Base-by-base conservation (phyloP, 768 basidiomycete species). In the Mycena filopes region DNA sequence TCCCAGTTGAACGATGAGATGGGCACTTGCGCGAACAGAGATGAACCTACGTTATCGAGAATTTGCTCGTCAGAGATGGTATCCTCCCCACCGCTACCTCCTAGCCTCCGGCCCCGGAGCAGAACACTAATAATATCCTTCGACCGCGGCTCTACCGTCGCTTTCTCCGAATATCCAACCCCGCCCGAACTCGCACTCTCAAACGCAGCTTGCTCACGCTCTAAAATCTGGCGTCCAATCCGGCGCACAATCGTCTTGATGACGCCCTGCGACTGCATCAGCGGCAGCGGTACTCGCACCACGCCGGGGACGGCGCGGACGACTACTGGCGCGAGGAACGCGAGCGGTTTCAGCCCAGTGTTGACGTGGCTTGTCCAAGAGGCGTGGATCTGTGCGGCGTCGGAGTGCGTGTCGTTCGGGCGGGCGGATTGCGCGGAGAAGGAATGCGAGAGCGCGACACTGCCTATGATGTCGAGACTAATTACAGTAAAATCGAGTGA, bases 381-480 rank as follows among this genome's bases (percentile, higher is more conserved):
- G 11, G 53, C 62, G 50, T 40, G 31, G 55, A 77, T 77, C n/a
- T 68, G 71, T 12, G 66, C 69, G 1, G 74, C 74, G 21, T 76
- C 75, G 23, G 63, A 63, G 45, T 65, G 57, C 1, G 28, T 13
- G n/a, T 59, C 56, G 33, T 26, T 54, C 21, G 53, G 63, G 28
- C 40, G 66, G 41, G 43, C 47, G 1, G 62, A 57, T 57, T 67
- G 65, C 11, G 71, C 71, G 20, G 63, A 59, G 69, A 83, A 82
- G 67, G 81, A 77, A 71, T 82, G 78, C n/a, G 77, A 79, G 48
- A 82, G 82, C 1, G 72, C 81, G 54, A 82, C 79, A 45, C 75
- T 74, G 7, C 75, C 76, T 31, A 77, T 74, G 33, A 75, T 73
- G 55, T 76, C 74, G 16, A 78, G 70, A 2, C 75, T 76, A 41